A percentile compares a stretch with the other conserved stretches of the same genome.
These are phyloP conservation scores for Coccomyxa subellipsoidea DNA, from an alignment of 163 green algal species.

Conservation along the genomic window DNA sequence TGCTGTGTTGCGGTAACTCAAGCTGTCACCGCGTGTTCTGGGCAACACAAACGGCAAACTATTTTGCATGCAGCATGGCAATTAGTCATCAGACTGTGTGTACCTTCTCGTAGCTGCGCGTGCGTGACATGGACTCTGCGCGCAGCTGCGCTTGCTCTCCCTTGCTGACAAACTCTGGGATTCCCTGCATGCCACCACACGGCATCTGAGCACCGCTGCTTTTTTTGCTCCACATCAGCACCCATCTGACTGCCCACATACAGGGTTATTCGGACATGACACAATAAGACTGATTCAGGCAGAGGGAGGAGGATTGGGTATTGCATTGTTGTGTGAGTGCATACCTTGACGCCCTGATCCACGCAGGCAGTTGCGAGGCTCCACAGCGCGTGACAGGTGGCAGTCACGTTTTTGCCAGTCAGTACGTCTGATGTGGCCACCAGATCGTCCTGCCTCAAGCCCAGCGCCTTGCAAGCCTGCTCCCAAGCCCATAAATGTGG, in stretches of 20 bases:
- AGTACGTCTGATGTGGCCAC: neutral
- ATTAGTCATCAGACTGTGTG: neutral
- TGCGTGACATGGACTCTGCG: neutral
- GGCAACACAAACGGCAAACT: too few species aligned
- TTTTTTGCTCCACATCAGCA: too few species aligned
- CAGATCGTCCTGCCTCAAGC: neutral
- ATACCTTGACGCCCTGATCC: neutral
- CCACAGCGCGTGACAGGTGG: neutral
- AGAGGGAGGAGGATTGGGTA: neutral
- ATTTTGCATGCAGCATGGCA: neutral
- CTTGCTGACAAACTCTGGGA: neutral
- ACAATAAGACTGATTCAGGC: too few species aligned
- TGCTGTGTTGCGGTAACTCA: too few species aligned
- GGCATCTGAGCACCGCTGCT: too few species aligned
- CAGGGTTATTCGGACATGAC: too few species aligned
- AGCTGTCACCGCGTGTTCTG: too few species aligned
- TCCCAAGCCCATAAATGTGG: neutral
- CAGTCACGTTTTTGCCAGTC: neutral
- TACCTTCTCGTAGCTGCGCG: slow-evolving; percentile 2
- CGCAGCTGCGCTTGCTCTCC: neutral
- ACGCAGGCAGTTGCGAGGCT: neutral
- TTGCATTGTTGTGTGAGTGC: too few species aligned
- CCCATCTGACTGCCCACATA: too few species aligned
- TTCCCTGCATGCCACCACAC: neutral
- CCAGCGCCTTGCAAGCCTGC: slow-evolving; percentile 4